Evolutionary conservation across 2,329 filamentous ascomycete genomes (phyloP).

Genomic region (Emergomyces orientalis): DNA sequence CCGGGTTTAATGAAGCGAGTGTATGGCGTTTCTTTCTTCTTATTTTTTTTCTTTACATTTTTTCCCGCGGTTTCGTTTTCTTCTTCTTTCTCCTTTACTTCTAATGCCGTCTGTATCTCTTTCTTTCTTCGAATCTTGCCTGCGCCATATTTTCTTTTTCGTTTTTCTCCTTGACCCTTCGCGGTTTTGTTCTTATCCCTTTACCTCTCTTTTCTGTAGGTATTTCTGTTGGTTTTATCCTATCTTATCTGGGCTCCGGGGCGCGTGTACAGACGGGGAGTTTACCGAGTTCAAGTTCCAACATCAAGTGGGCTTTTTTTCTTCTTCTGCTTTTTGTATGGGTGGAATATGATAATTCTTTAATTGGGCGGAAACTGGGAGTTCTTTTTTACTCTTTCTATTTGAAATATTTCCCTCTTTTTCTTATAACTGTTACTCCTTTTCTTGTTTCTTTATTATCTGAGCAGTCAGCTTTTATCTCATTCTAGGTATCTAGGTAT

Average conservation of each 20-base stretch:
- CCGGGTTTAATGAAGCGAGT: neutral
- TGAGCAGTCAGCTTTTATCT: neutral
- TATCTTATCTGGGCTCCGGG: neutral
- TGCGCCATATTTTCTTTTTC: neutral
- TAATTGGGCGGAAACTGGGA: neutral
- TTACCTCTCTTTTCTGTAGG: neutral
- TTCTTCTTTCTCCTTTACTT: conserved; percentile 4
- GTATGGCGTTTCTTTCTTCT: neutral
- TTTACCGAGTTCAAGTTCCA: neutral
- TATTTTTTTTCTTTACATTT: neutral
- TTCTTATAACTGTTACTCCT: neutral
- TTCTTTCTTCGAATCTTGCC: neutral
- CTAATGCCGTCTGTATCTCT: neutral
- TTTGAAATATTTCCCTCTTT: neutral
- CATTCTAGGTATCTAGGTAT: neutral
- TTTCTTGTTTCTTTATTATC: neutral
- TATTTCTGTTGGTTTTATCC: neutral
- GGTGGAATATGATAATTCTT: neutral
- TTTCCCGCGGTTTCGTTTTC: conserved; percentile 9
- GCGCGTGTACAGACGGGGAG: neutral
- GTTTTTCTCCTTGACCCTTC: neutral
- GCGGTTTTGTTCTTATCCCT: neutral
- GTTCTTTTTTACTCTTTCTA: neutral
- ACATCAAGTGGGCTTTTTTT: neutral
- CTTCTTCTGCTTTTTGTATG: neutral